Conservation (phyloP, 225 moss, liverwort and hornwort species). For the Pseudoscleropodium purum region DNA sequence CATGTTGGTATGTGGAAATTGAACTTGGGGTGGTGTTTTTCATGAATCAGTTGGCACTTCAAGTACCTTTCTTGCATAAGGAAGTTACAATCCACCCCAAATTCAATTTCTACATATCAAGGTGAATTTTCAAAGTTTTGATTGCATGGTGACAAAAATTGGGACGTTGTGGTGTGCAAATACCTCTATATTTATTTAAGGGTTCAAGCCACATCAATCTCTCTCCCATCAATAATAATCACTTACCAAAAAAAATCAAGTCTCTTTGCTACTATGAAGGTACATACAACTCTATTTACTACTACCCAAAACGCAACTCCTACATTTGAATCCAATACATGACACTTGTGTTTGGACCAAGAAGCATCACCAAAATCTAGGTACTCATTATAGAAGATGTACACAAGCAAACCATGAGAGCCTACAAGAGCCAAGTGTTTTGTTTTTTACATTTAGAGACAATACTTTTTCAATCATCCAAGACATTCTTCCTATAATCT, state of each 20-base stretch:
- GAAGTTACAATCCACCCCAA: background rate
- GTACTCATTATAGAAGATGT: background rate
- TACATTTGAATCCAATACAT: background rate
- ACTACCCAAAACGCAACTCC: rapidly evolving
- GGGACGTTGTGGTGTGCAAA: rapidly evolving
- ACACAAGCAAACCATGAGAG: background rate
- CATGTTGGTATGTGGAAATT: background rate
- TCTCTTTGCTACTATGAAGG: background rate
- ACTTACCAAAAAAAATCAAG: background rate
- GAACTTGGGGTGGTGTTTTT: background rate
- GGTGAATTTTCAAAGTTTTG: background rate
- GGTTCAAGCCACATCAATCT: background rate
- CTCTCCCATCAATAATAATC: background rate
- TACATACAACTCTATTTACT: rapidly evolving
- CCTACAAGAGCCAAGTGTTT: background rate
- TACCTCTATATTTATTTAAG: background rate
- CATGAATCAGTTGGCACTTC: background rate
- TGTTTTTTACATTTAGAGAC: background rate
- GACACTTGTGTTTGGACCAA: background rate
- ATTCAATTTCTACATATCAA: background rate
- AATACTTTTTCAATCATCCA: background rate
- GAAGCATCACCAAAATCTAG: background rate
- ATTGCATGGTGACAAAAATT: background rate
- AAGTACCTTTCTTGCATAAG: background rate
- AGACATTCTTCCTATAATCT: background rate